Evolutionary conservation across 768 basidiomycete species (phyloP), one percentile per base, ranked within the genome.

Genomic region (Psilocybe cubensis): DNA sequence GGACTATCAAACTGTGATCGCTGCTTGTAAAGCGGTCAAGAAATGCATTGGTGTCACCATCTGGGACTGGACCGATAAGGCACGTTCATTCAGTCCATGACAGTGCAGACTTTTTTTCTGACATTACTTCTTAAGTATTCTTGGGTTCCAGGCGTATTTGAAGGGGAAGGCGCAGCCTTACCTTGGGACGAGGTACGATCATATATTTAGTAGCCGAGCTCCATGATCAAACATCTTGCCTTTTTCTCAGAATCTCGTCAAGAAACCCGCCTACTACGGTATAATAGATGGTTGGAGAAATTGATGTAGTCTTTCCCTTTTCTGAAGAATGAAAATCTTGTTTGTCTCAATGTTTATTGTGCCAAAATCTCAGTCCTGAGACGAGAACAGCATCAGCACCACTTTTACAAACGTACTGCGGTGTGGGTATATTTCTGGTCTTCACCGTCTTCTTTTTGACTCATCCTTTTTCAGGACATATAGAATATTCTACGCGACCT

Each of bases 1-100:
- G 59, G 86, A 88, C 64, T 88, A 86, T 62, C 69, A 78, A 68
- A 78, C 76, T 17, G 80, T 87, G 46, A 76, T 87, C 52, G 59
- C 69, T 17, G 80, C 84, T 12, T 88, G 87, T 65, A 76, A 78
- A 60, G 72, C 73, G 25, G 72, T 79, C 10, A 50, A 68, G 1
- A 67, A 65, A 0, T 82, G 80, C 54, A 67, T 82, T 58, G 79
- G 79, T 14, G 71, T 82, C 21, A 80, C 78, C 0, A 68, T 79
- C 40, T 81, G 79, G 79, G 79, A 78, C 52, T 76, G 69, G 58
- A 79, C 77, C 38, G 78, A 80, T 53, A 78, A 78, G 66, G 68
- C 66, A 75, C 20, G 20, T 23, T 25, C 20, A 12, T 11, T 14
- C 25, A n/a, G 48, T 57, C 35, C 33, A 21, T 35, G 12, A 11